Percentiles rank a stretch among this genome's conserved stretches.
Conservation (phyloP, 1,139 yeast species). For the Candida sanyaensis region DNA sequence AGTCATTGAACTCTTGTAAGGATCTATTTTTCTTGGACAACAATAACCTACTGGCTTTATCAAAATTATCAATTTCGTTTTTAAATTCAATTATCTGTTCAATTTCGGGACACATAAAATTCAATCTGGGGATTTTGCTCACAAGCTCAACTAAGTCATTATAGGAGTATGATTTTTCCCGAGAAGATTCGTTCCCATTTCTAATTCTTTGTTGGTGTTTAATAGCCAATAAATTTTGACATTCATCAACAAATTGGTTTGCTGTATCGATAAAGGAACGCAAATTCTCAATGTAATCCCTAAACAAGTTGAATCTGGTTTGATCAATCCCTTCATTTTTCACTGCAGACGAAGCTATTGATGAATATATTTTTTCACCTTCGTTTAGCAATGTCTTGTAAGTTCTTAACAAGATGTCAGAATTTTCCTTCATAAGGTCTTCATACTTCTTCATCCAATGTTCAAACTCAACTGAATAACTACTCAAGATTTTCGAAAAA, state of each 20-base stretch:
- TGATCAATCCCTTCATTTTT: constrained; percentile 15
- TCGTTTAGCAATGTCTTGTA: constrained; percentile 51
- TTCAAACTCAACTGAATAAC: constrained; percentile 45
- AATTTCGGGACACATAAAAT: constrained; percentile 58
- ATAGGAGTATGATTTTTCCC: constrained; percentile 8
- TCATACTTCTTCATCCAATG: constrained; percentile 56
- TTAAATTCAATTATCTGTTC: constrained; percentile 59
- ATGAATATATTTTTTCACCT: constrained; percentile 53
- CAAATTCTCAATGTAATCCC: constrained; percentile 33
- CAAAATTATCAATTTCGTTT: constrained; percentile 55
- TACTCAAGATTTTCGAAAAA: constrained; percentile 33
- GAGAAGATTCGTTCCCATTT: constrained; percentile 17
- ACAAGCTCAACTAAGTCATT: constrained; percentile 35
- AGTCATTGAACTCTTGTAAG: constrained; percentile 43
- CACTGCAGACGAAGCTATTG: constrained; percentile 23
- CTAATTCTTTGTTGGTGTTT: constrained; percentile 55
- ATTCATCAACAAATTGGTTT: constrained; percentile 55
- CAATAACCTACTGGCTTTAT: constrained; percentile 46
- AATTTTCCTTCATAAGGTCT: constrained; percentile 36
- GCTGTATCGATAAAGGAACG: constrained; percentile 46
- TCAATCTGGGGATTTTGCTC: constrained; percentile 48
- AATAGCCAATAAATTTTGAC: constrained; percentile 51
- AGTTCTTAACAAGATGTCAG: constrained; percentile 49
- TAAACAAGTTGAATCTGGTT: constrained; percentile 21
- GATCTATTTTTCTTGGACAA: constrained; percentile 29